Base-by-base conservation (phyloP, 2,329 filamentous ascomycete species). In the Didymella keratinophila region DNA sequence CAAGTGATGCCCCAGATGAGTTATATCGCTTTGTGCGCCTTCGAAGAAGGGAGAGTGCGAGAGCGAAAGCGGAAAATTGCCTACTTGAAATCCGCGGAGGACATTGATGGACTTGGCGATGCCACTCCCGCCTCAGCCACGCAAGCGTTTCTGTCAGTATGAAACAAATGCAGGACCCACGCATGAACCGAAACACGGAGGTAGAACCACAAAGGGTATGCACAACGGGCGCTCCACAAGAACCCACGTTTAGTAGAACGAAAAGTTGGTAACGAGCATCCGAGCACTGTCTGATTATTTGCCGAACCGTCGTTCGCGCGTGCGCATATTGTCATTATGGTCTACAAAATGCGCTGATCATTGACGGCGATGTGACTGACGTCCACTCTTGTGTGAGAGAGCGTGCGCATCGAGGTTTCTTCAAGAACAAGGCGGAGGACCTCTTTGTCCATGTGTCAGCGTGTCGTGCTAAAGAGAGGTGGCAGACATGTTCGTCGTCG, bases 101-200 rank as follows among this genome's bases (percentile, higher is more conserved):
- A 25, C 21, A 16, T 43, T 25, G 1, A 12, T 25, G 4, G 9
- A 34, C 48, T 23, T 48, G 43, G 54, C 54, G 18, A 27, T 20
- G 34, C 48, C 55, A 39, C 37, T 16, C 28, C 18, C 23, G 37
- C 48, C 20, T 34, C 47, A 48, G 54, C 47, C 48, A 44, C 46
- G 39, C 16, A 4, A 39, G 25, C 42, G 18, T 27, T 46, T 46
- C 18, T 12, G 54, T 41, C 11, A 2, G 18, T 9, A 36, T 52
- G 54, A 57, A 57, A 57, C 54, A 52, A 43, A 32, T 43, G 28
- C 36, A 52, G 43, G 44, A 30, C 12, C 44, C 55, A 39, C 30
- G 56, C 56, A 49, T 58, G 49, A 52, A 52, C 49, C 42, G 30
- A 58, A 52, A 52, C 49, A 11, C 49, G 37, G 49, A 39, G 16